Evolutionary conservation across 352 stramenopile genomes (phyloP).

Genomic region (Globisporangium nodosum): DNA sequence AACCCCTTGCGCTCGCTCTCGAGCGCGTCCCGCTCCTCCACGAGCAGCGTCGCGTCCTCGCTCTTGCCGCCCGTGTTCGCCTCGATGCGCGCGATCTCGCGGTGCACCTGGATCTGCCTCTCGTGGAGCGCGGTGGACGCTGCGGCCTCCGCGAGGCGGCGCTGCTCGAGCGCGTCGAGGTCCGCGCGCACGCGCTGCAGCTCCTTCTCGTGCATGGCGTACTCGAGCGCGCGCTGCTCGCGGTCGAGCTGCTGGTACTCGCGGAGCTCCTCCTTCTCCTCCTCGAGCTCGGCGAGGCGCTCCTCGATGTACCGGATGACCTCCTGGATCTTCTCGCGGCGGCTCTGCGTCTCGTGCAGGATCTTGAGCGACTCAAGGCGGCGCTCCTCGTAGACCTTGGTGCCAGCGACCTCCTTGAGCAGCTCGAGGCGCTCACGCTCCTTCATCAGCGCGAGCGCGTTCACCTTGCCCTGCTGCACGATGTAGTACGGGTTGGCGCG

Average conservation of each 20-base stretch:
- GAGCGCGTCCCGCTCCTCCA: slow-evolving; percentile 39
- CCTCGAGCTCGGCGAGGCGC: slow-evolving; percentile 92
- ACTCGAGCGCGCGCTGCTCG: slow-evolving; percentile 94
- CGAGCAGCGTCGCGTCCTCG: slow-evolving; percentile 43
- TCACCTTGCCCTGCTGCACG: slow-evolving; percentile 99
- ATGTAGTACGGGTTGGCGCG: slow-evolving; percentile 99
- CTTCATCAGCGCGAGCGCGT: slow-evolving; percentile 97
- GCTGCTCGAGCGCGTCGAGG: slow-evolving; percentile 67
- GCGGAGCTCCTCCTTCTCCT: slow-evolving; percentile 98
- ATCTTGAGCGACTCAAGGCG: slow-evolving; percentile 95
- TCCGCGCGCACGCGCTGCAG: slow-evolving; percentile 54
- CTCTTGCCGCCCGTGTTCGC: slow-evolving; percentile 17
- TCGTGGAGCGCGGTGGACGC: slow-evolving; percentile 61
- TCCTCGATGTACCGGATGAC: slow-evolving; percentile 95
- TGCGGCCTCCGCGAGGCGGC: slow-evolving; percentile 44
- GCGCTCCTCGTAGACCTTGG: slow-evolving; percentile 99
- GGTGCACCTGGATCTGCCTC: slow-evolving; percentile 48
- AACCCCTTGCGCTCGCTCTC: slow-evolving; percentile 76
- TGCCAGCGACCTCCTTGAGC: slow-evolving; percentile 98
- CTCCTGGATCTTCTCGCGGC: slow-evolving; percentile 95
- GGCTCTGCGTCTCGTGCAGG: slow-evolving; percentile 94
- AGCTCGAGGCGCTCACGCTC: slow-evolving; percentile 95
- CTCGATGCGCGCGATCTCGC: slow-evolving; percentile 50
- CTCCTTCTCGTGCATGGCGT: slow-evolving; percentile 93
- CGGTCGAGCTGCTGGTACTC: slow-evolving; percentile 95